Conservation (phyloP, 192 early-diverging fungal species). For the Dispira parvispora region DNA sequence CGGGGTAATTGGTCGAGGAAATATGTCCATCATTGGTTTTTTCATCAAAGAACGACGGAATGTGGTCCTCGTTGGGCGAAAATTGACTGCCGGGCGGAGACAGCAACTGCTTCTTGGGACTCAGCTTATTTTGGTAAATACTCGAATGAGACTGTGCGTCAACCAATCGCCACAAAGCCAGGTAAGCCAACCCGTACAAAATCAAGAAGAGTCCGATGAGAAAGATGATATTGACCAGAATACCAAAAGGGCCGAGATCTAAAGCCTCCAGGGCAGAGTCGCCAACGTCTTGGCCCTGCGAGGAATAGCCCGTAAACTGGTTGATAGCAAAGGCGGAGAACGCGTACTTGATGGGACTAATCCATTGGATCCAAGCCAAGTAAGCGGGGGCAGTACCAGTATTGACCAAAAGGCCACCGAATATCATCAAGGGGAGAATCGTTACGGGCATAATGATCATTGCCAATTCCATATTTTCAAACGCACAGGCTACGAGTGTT, state of each 20-base stretch:
- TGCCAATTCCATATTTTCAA: slow-evolving; percentile 26
- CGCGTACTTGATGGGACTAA: slow-evolving; percentile 38
- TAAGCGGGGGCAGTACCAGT: slow-evolving; percentile 33
- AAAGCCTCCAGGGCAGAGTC: slow-evolving; percentile 17
- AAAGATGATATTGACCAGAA: slow-evolving; percentile 23
- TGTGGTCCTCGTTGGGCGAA: not conserved
- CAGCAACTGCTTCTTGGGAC: slow-evolving; percentile 10
- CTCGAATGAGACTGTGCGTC: not conserved
- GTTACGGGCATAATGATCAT: slow-evolving; percentile 26
- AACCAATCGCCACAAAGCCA: slow-evolving; percentile 18
- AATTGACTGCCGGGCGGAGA: not conserved
- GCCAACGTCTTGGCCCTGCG: slow-evolving; percentile 21
- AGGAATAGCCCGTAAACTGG: slow-evolving; percentile 25
- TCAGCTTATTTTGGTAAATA: not conserved
- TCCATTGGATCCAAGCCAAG: slow-evolving; percentile 31
- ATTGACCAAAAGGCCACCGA: slow-evolving; percentile 43
- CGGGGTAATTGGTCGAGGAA: too few species aligned
- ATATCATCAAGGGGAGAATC: slow-evolving; percentile 35
- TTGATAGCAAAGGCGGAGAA: slow-evolving; percentile 30
- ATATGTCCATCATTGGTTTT: too few species aligned
- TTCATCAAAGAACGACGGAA: not conserved
- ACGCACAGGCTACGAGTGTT: slow-evolving; percentile 28
- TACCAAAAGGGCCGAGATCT: slow-evolving; percentile 21
- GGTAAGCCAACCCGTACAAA: slow-evolving; percentile 16
- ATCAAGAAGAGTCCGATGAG: slow-evolving; percentile 15